Percentiles rank a stretch among this genome's conserved stretches.
Conservation (phyloP, 306 rosid genomes). For the Lathyrus aphaca region DNA sequence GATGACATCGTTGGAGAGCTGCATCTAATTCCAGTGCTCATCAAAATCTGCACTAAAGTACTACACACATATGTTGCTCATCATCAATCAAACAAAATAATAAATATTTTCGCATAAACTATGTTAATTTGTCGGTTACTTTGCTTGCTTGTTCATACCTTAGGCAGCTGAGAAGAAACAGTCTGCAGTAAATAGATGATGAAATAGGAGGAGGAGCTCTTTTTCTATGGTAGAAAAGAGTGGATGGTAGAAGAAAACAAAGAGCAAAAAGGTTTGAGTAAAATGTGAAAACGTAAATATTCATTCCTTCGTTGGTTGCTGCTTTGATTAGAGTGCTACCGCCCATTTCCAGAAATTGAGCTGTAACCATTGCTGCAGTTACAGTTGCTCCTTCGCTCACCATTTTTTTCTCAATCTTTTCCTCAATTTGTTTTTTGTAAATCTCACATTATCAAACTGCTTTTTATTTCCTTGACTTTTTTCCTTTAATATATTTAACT, state of each 20-base stretch:
- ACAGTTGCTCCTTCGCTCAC: conserved; percentile 35
- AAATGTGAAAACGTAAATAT: conserved; percentile 38
- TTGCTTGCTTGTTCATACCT: conserved; percentile 32
- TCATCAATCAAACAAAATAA: background rate
- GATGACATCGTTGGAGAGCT: conserved; percentile 60
- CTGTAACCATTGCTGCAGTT: conserved; percentile 43
- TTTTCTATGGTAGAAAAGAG: conserved; percentile 48
- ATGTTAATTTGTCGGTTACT: background rate
- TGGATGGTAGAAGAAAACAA: conserved; percentile 41
- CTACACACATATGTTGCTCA: conserved; percentile 21
- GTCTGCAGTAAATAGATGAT: conserved; percentile 23
- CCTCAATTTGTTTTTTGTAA: background rate
- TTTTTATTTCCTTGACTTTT: background rate
- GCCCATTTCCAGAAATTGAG: conserved; percentile 40
- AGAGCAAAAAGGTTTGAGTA: conserved; percentile 50
- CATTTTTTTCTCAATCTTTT: conserved; percentile 13
- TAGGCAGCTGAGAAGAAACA: conserved; percentile 38
- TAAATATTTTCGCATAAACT: background rate
- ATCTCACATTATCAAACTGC: background rate
- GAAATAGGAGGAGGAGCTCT: conserved; percentile 42
- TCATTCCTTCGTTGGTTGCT: conserved; percentile 45
- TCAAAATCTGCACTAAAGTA: conserved; percentile 43
- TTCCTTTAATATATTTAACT: no score
- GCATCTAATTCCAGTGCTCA: conserved; percentile 42
- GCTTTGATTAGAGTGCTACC: conserved; percentile 44